Base-by-base conservation (phyloP, 495 filamentous ascomycete species). In the Staphylotrichum longicolle region DNA sequence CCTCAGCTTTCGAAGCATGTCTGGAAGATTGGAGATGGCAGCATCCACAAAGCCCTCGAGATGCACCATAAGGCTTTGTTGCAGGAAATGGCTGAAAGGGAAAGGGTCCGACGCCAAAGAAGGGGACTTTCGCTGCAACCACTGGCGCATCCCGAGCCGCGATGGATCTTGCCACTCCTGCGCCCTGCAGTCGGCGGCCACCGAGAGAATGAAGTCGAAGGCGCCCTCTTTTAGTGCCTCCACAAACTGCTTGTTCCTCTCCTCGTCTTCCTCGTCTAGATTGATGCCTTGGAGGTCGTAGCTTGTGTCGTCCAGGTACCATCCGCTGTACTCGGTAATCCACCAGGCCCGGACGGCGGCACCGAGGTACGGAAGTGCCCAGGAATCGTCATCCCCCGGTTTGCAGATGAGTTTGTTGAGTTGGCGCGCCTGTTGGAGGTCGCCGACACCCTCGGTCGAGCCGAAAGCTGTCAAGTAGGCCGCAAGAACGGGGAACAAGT, bases 21-120 rank as follows among this genome's bases (percentile, higher is more conserved):
- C 91, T 3, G 95, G 94, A 83, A 97, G 89, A 71, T 98, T 96
- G 2, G 90, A 88, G 64, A 99, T 90, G 66, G 94, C 92, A 7
- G 88, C 84, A 62, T 97, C 92, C n/a, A 90, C 81, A 68, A 96
- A 94, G 0, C 80, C 80, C 72, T 97, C 92, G 14, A 98, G 76
- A 64, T 89, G 87, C 58, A 87, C 83, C 84, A 93, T 91, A 47
- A 96, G 52, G 6, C 88, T 74, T 30, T 74, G 68, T 62, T 88
- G 87, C 66, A 96, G 85, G 60, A 83, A 83, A 2, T 74, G 69
- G 15, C 85, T 83, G 61, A 89, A 88, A 30, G 80, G 70, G 14
- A 84, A 74, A 2, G 80, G 75, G 32, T 95, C 90, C 2, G 81
- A 71, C 3, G 83, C 72, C 33, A 93, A 72, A 10, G 86, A 71